phyloP scores from a whole-genome alignment of 257 asterid species.

The Solanum lycopersicoides region DNA sequence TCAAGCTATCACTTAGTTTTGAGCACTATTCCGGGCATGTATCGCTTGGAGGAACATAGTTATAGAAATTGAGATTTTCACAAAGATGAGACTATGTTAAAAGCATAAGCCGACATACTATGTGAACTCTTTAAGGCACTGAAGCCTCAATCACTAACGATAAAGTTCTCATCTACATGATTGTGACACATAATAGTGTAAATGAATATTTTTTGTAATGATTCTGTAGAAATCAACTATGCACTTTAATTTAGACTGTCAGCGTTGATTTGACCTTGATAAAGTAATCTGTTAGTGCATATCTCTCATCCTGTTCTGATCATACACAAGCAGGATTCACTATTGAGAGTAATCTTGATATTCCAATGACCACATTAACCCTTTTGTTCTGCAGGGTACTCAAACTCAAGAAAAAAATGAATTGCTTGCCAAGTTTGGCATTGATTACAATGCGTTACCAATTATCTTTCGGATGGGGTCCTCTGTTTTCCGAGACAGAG shows the following conservation, averaged over 20 bases:
- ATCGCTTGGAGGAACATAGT: not conserved
- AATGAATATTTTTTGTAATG: not conserved
- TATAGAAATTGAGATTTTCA: not conserved
- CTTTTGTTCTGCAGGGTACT: slow-evolving; percentile 54
- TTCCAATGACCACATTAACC: not conserved
- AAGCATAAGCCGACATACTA: not conserved
- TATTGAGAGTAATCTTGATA: not conserved
- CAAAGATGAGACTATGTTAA: not conserved
- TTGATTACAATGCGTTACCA: slow-evolving; percentile 45
- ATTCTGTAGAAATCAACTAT: not conserved
- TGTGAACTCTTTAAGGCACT: not conserved
- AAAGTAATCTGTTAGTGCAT: not conserved
- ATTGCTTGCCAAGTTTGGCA: slow-evolving; percentile 39
- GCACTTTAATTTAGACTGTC: not conserved
- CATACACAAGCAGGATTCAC: not conserved
- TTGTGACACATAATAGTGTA: not conserved
- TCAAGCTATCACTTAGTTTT: not conserved
- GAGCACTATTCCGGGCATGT: not conserved
- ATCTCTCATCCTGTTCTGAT: not conserved
- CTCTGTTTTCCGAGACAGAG: slow-evolving; percentile 66
- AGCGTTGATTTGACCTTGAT: not conserved
- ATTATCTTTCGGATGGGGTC: slow-evolving; percentile 73
- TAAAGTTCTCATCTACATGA: not conserved
- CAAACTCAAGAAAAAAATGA: slow-evolving; percentile 70
- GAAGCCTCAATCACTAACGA: not conserved